These are phyloP conservation scores for Podaxis mareebaensis DNA, from an alignment of 768 basidiomycete species.

Conservation along the genomic window DNA sequence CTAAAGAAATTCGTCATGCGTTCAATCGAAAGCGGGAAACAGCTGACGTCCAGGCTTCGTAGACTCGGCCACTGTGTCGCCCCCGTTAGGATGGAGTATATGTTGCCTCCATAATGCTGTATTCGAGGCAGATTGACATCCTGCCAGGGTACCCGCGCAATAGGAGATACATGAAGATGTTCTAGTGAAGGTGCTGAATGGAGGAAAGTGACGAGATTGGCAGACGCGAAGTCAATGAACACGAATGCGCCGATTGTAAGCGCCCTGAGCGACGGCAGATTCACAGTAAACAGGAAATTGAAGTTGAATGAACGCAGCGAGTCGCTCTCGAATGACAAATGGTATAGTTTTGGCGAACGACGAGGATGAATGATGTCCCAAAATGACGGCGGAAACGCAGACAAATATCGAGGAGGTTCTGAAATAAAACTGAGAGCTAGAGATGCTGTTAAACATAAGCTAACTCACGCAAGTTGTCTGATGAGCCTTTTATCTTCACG, in stretches of 20 bases:
- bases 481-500: neutral
- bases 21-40: neutral
- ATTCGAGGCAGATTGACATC: neutral
- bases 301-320: constrained; percentile 6
- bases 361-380: constrained; percentile 7
- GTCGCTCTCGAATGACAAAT: constrained; percentile 2
- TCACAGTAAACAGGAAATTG: neutral
- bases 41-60: constrained; percentile 5
- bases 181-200: neutral
- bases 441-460: neutral
- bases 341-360: constrained; percentile 7
- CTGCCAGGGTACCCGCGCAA: constrained; percentile 4
- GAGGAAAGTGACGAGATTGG: neutral
- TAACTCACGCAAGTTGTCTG: neutral
- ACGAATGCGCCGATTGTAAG: neutral
- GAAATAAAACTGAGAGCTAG: neutral
- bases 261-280: neutral
- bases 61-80: constrained; percentile 3
- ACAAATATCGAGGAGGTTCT: neutral
- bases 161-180: neutral
- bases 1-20: neutral
- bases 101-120: constrained; percentile 8
- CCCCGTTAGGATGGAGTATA: neutral
- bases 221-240: neutral
- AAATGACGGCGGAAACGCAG: neutral